A percentile compares a stretch with the other conserved stretches of the same genome.
Conservation (phyloP, 768 basidiomycete species). For the Hygrophoropsis aurantiaca region DNA sequence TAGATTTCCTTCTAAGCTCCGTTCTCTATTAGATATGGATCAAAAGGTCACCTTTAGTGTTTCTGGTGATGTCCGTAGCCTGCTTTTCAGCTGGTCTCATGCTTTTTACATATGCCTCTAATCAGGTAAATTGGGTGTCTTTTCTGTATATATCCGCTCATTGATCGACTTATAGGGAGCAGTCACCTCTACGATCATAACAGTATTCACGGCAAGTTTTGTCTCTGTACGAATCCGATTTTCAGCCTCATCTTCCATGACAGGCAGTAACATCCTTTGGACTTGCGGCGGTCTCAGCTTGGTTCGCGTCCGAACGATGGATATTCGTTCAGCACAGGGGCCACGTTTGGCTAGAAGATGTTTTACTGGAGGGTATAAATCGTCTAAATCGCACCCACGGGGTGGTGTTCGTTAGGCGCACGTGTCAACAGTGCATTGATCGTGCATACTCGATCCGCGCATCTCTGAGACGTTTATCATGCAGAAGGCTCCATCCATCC, state of each 20-base stretch:
- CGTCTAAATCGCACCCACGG: conserved; percentile 15
- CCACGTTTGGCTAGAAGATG: conserved; percentile 51
- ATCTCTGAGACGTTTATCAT: conserved; percentile 20
- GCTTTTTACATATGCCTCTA: conserved; percentile 74
- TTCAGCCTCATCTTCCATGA: conserved; percentile 9
- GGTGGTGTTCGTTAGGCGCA: conserved; percentile 10
- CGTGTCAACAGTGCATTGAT: conserved; percentile 21
- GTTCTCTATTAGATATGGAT: conserved; percentile 59
- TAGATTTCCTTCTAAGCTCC: no score
- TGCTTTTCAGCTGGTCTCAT: conserved; percentile 80
- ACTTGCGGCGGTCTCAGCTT: conserved; percentile 49
- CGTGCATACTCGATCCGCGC: conserved; percentile 18
- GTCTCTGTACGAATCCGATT: not conserved
- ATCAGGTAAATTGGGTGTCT: conserved; percentile 47
- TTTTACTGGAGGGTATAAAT: conserved; percentile 29
- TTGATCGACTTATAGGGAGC: conserved; percentile 38
- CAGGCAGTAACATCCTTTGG: conserved; percentile 41
- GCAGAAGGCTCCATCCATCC: not conserved
- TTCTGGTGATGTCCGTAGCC: conserved; percentile 80
- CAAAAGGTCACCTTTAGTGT: conserved; percentile 79
- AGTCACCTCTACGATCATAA: conserved; percentile 69
- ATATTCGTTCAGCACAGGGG: conserved; percentile 48
- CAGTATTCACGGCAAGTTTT: conserved; percentile 60
- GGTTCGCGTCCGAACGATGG: conserved; percentile 55
- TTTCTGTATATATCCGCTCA: conserved; percentile 18